Base-by-base conservation (phyloP, 2,329 filamentous ascomycete genomes). In the Dendryphion nanum region DNA sequence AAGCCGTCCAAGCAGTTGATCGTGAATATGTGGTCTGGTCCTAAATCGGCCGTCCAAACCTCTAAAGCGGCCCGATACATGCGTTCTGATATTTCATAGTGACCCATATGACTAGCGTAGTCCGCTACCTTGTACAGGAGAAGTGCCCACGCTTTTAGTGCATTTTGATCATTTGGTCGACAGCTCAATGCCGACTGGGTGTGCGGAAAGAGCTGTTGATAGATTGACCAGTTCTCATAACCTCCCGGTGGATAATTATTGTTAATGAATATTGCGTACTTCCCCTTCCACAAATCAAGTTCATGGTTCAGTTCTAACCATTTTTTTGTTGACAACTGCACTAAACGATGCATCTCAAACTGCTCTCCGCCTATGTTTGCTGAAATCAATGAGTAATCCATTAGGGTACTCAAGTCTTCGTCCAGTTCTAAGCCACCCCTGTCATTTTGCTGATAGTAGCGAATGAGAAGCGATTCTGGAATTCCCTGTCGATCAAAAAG, bases 401-500 rank as follows among this genome's bases (percentile, higher is more conserved):
- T 32, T 28, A 43, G 28, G 3, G 18, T 37, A 12, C 14, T 10
- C 19, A 39, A 29, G 23, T 43, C 40, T 13, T 42, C 40, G 3
- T 43, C 37, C 13, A 39, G 36, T 10, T 39, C 15, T 8, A 14
- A 8, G 17, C 29, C 18, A 8, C 3, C 13, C 3, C 13, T 12
- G 5, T 19, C 15, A 4, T 26, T n/a, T 13, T 35, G 24, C 17
- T 24, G 6, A 15, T 42, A 31, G 14, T 31, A 24, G 4, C 17
- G 16, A 6, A 24, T 24, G 12, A 71, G 33, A 12, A 70, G 39
- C 12, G 23, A 44, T 12, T 58, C 53, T 0, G 63, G 61, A 20
- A 73, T 69, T 10, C 57, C 63, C 42, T 72, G 61, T 14, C 57
- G 51, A 35, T 74, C 58, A 43, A 68, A 74, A 37, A 70, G 65